Evolutionary conservation across 2,329 filamentous ascomycete genomes (phyloP), one percentile per base, ranked within the genome.

Genomic region (Paecilomyces dactylethromorphus): DNA sequence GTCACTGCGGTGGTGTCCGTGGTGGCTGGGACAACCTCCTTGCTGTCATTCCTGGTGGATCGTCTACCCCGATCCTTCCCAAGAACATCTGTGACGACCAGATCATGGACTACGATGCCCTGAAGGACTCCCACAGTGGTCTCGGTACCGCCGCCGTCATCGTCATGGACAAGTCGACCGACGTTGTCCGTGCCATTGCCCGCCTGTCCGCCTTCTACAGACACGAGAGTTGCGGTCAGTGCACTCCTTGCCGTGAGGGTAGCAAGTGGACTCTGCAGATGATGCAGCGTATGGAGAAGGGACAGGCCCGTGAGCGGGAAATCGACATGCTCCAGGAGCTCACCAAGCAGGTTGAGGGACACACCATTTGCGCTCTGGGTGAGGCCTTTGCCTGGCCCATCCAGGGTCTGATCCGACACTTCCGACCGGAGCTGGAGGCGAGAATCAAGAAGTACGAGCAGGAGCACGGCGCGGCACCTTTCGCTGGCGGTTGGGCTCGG

Each of bases 251-350:
- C 84, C 90, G 94, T 74, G 94, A 99, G 81, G 94, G 94, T 65
- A 95, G 89, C 82, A 97, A 96, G 82, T 99, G 94, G 94, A 97
- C 93, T 11, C 90, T 96, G 78, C 92, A 99, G 82, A 97, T 99
- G 77, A 97, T 99, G 94, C 82, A 89, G 77, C 89, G 94, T 59
- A 96, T 99, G 69, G 92, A 96, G 82, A 89, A 90, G 76, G 94
- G 94, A 60, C 86, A 91, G 77, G 94, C 90, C 61, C 87, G 90
- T 63, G 87, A 88, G 76, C 85, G 94, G 62, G 94, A 99, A 80
- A 99, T 99, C 74, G 94, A 99, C 76, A 99, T 99, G 94, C 85
- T 99, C 66, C 94, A 97, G 81, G 94, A 99, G 82, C 81, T 99
- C 68, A 99, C 94, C 63, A 99, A 99, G 84, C 94, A 99, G 80